These are phyloP conservation scores for Rutstroemia sp. DNA, from an alignment of 2,329 filamentous ascomycete species.

Conservation along the genomic window DNA sequence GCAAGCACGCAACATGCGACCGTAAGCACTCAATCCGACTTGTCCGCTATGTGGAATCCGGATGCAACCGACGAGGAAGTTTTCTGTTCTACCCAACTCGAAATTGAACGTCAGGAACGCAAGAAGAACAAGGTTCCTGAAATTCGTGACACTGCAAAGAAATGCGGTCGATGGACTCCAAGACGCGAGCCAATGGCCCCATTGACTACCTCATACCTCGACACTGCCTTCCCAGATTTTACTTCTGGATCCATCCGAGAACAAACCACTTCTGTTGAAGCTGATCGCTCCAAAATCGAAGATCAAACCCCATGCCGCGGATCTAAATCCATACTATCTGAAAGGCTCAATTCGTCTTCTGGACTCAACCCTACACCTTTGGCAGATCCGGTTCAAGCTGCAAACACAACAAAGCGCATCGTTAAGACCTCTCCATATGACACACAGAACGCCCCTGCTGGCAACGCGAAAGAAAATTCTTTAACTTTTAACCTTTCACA, in stretches of 20 bases:
- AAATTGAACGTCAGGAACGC: not conserved
- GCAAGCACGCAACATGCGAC: slow-evolving; percentile 6
- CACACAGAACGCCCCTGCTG: not conserved
- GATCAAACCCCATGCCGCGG: slow-evolving; percentile 15
- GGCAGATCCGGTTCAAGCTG: not conserved
- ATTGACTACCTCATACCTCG: slow-evolving; percentile 36
- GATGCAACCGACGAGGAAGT: slow-evolving; percentile 2
- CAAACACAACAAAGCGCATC: slow-evolving; percentile 4
- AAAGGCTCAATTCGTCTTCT: slow-evolving; percentile 1
- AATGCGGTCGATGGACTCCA: slow-evolving; percentile 26
- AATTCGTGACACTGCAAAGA: slow-evolving; percentile 29
- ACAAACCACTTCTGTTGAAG: slow-evolving; percentile 47
- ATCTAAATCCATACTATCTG: slow-evolving; percentile 1
- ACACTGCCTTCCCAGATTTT: slow-evolving; percentile 40
- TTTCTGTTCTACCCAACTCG: slow-evolving; percentile 1
- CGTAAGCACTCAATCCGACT: not conserved
- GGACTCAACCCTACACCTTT: not conserved
- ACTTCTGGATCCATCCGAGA: slow-evolving; percentile 36
- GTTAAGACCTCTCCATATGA: not conserved
- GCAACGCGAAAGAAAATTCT: no score
- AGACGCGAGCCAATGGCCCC: slow-evolving; percentile 31
- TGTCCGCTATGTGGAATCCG: not conserved
- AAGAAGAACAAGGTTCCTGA: slow-evolving; percentile 19
- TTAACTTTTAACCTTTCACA: not conserved
- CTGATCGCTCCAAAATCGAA: slow-evolving; percentile 42